Conservation (phyloP, 768 basidiomycete species). For the Lyophyllum atratum region DNA sequence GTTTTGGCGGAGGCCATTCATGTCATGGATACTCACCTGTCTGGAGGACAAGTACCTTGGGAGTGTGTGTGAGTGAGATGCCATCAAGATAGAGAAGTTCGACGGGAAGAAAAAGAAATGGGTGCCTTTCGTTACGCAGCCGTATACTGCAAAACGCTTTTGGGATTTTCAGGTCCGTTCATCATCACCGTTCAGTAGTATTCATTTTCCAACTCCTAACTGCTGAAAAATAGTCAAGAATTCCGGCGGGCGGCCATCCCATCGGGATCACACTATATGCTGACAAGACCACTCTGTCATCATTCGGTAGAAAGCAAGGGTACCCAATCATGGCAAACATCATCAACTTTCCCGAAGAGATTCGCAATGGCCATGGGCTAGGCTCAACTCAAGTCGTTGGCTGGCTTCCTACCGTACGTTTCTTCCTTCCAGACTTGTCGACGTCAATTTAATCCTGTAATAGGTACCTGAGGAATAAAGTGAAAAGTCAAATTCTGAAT, state of each 20-base stretch:
- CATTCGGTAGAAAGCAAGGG: not conserved
- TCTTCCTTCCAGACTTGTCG: not conserved
- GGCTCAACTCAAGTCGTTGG: not conserved
- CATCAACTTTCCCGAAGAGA: not conserved
- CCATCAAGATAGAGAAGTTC: conserved; percentile 27
- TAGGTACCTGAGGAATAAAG: not conserved
- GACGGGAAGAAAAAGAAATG: conserved; percentile 26
- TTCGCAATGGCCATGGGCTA: not conserved
- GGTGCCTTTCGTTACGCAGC: conserved; percentile 34
- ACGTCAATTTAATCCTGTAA: not conserved
- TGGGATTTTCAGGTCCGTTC: conserved; percentile 43
- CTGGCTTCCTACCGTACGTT: not conserved
- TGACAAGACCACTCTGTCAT: no score
- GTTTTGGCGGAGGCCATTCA: conserved; percentile 15
- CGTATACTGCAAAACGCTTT: conserved; percentile 36
- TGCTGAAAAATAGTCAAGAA: not conserved
- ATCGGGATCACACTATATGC: not conserved
- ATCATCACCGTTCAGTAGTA: no score
- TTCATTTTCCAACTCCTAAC: no score
- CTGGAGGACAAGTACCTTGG: conserved; percentile 25
- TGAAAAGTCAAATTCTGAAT: not conserved
- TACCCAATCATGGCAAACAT: not conserved
- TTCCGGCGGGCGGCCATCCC: not conserved
- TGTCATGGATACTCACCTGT: not conserved
- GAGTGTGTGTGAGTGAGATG: conserved; percentile 32